A percentile compares a stretch with the other conserved stretches of the same genome.
phyloP scores from a whole-genome alignment of 2,329 filamentous ascomycete genomes.

The Hortaea werneckii region DNA sequence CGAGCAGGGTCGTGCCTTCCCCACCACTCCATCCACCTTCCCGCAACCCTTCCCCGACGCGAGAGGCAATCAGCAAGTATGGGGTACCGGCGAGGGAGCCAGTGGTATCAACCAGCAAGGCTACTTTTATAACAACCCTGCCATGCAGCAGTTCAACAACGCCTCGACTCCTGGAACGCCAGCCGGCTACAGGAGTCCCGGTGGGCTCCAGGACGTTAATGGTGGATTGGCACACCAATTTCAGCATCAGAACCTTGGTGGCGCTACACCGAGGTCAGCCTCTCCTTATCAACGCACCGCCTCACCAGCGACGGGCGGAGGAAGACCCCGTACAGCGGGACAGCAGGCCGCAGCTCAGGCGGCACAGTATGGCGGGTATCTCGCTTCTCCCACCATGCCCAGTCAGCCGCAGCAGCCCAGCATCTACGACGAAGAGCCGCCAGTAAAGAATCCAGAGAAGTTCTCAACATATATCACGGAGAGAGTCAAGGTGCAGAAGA shows the following conservation, averaged over 20 bases:
- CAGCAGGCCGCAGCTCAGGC: conserved; percentile 48
- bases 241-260: conserved; percentile 77
- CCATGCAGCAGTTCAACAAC: conserved; percentile 32
- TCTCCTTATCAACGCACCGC: conserved; percentile 58
- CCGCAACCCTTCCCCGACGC: conserved; percentile 68
- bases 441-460: conserved; percentile 69
- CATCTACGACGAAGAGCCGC: conserved; percentile 55
- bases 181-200: conserved; percentile 48
- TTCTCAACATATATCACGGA: conserved; percentile 83
- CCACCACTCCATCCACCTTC: conserved; percentile 84
- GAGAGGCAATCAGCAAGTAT: conserved; percentile 51
- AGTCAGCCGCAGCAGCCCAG: conserved; percentile 30
- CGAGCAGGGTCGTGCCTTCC: conserved; percentile 38
- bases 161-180: conserved; percentile 30
- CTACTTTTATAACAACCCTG: conserved; percentile 44
- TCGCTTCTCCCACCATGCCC: conserved; percentile 52
- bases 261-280: conserved; percentile 52
- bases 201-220: conserved; percentile 66
- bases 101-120: conserved; percentile 32
- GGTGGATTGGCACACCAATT: conserved; percentile 92
- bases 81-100: conserved; percentile 38
- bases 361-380: conserved; percentile 54
- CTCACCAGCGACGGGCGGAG: conserved; percentile 51
- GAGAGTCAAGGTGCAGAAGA: conserved; percentile 54
- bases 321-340: conserved; percentile 73